Conservation (phyloP, 2,329 filamentous ascomycete genomes). For the Calonectria pteridis region DNA sequence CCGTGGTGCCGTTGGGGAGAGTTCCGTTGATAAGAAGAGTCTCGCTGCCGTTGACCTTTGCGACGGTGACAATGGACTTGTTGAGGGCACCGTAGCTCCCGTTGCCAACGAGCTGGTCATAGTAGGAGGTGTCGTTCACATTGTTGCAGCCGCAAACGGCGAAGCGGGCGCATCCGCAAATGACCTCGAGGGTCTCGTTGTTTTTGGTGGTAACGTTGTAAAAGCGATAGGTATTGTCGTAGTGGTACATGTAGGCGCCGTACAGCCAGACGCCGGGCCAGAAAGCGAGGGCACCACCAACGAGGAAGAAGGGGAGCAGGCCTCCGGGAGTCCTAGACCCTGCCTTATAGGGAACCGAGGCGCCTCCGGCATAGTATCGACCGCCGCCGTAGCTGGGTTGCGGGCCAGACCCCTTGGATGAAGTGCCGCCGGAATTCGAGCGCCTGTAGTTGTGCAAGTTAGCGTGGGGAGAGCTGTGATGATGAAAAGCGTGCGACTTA, state of each 20-base stretch:
- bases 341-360: constrained; percentile 69
- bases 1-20: constrained; percentile 77
- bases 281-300: constrained; percentile 63
- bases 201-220: constrained; percentile 62
- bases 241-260: constrained; percentile 71
- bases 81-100: constrained; percentile 72
- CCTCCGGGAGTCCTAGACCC: constrained; percentile 67
- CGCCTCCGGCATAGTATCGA: constrained; percentile 76
- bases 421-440: constrained; percentile 62
- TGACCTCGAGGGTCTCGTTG: constrained; percentile 51
- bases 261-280: constrained; percentile 76
- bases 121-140: constrained; percentile 69
- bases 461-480: not conserved
- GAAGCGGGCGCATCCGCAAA: constrained; percentile 65
- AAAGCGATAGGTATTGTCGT: constrained; percentile 58
- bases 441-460: not conserved
- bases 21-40: constrained; percentile 83
- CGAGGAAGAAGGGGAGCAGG: constrained; percentile 64
- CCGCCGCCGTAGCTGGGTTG: constrained; percentile 71
- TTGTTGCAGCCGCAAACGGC: constrained; percentile 76
- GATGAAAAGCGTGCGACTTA: constrained; percentile 7
- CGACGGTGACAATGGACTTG: constrained; percentile 71
- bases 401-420: constrained; percentile 69
- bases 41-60: constrained; percentile 69
- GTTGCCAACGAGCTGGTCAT: constrained; percentile 74